Percentiles rank a stretch among this genome's conserved stretches.
Evolutionary conservation across 495 filamentous ascomycete genomes (phyloP).

Genomic region (Evernia prunastri): DNA sequence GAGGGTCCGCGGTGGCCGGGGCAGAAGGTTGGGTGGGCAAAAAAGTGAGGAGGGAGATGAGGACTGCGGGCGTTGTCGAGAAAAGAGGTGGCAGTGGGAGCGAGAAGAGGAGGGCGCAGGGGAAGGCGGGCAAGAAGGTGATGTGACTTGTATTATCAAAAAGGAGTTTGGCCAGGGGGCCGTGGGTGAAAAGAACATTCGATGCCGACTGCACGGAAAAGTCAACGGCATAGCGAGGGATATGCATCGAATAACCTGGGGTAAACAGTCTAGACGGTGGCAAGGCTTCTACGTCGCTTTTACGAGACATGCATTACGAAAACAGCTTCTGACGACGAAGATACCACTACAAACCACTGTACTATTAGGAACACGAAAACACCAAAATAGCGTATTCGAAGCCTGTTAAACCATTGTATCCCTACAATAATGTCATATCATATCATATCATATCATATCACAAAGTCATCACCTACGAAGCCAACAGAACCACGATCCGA

Average conservation of each 20-base stretch:
- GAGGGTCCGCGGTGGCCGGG: slow-evolving; percentile 8
- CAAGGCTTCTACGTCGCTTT: neutral
- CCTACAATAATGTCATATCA: too few species aligned
- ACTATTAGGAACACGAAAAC: neutral
- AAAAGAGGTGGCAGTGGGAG: slow-evolving; percentile 7
- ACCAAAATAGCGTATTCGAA: neutral
- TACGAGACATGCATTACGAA: neutral
- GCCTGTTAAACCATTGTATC: too few species aligned
- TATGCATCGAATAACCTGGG: neutral
- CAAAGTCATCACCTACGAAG: too few species aligned
- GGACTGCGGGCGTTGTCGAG: slow-evolving; percentile 19
- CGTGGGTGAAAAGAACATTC: neutral
- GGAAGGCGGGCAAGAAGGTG: slow-evolving; percentile 14
- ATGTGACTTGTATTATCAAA: neutral
- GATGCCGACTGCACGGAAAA: neutral
- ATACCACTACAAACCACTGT: neutral
- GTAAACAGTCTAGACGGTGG: neutral
- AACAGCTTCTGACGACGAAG: neutral
- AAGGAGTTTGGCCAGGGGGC: neutral
- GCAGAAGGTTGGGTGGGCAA: slow-evolving; percentile 22
- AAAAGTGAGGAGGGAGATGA: slow-evolving; percentile 26
- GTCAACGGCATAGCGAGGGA: neutral
- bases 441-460: too few species aligned
- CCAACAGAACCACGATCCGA: too few species aligned
- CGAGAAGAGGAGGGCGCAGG: slow-evolving; percentile 17